These are phyloP conservation scores for Annona squamosa DNA, from an alignment of 164 flowering plant genomes.

Conservation along the genomic window DNA sequence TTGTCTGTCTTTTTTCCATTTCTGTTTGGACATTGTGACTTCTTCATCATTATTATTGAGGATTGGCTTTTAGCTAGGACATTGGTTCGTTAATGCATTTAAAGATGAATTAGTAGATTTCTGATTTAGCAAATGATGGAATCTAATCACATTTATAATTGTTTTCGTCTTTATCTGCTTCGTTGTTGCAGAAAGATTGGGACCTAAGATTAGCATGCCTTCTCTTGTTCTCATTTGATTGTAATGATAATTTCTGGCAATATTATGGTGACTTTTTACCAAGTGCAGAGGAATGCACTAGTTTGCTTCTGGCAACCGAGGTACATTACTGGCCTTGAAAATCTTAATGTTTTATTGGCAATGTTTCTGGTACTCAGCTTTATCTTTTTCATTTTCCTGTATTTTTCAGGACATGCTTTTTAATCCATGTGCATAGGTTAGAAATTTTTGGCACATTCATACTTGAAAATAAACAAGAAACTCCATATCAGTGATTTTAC, in stretches of 20 bases:
- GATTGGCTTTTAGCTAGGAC: not conserved
- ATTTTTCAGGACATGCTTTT: not conserved
- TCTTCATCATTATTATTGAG: not conserved
- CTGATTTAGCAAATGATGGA: not conserved
- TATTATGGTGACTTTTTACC: constrained; percentile 92
- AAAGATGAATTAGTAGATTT: not conserved
- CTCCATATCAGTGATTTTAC: not conserved
- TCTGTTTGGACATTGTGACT: not conserved
- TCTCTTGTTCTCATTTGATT: constrained; percentile 81
- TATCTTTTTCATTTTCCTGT: constrained; percentile 2
- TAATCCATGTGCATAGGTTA: not conserved
- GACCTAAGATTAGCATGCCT: constrained; percentile 96
- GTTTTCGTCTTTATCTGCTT: constrained; percentile 13
- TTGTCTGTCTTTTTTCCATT: not conserved
- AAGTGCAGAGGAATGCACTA: constrained; percentile 69
- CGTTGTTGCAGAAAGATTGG: constrained; percentile 80
- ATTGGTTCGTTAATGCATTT: not conserved
- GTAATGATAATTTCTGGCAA: constrained; percentile 88
- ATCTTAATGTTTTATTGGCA: not conserved
- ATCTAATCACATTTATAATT: not conserved
- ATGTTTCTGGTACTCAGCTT: not conserved
- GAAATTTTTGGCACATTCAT: not conserved
- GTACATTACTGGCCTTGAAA: constrained; percentile 24
- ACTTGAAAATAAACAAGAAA: no score
- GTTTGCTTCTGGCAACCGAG: constrained; percentile 87